A percentile compares a stretch with the other conserved stretches of the same genome.
phyloP scores from a whole-genome alignment of 768 basidiomycete species.

The Phanerodontia chrysosporium region DNA sequence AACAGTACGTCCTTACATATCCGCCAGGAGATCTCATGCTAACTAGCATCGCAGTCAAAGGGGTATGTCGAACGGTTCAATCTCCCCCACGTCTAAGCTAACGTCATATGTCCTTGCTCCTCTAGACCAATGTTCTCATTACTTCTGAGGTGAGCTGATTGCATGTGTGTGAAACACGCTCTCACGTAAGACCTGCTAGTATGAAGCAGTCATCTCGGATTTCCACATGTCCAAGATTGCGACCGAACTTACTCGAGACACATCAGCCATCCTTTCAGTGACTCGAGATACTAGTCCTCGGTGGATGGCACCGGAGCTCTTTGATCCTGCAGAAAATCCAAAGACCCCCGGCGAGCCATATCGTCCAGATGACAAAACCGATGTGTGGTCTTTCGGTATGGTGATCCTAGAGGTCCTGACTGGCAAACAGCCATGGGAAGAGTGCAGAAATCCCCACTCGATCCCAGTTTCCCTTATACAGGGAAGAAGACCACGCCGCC shows the following conservation, averaged over 20 bases:
- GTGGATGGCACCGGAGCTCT: neutral
- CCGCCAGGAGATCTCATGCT: too few relatives aligned
- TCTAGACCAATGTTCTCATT: neutral
- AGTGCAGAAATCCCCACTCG: neutral
- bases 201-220: neutral
- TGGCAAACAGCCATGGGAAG: neutral
- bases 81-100: neutral
- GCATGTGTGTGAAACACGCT: too few relatives aligned
- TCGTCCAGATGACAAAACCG: too few relatives aligned
- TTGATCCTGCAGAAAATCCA: neutral
- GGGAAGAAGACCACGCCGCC: neutral
- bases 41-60: neutral
- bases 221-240: neutral
- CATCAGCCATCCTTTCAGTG: neutral
- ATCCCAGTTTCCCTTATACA: neutral
- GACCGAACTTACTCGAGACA: neutral
- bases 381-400: neutral
- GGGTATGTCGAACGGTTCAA: neutral
- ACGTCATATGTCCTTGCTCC: neutral
- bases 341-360: too few relatives aligned
- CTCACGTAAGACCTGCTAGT: neutral
- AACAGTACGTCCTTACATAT: neutral
- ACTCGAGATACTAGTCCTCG: neutral
- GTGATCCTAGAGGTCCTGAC: neutral
- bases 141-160: neutral